Evolutionary conservation across 352 stramenopile genomes (phyloP).

Genomic region (Phytophthora megakarya): DNA sequence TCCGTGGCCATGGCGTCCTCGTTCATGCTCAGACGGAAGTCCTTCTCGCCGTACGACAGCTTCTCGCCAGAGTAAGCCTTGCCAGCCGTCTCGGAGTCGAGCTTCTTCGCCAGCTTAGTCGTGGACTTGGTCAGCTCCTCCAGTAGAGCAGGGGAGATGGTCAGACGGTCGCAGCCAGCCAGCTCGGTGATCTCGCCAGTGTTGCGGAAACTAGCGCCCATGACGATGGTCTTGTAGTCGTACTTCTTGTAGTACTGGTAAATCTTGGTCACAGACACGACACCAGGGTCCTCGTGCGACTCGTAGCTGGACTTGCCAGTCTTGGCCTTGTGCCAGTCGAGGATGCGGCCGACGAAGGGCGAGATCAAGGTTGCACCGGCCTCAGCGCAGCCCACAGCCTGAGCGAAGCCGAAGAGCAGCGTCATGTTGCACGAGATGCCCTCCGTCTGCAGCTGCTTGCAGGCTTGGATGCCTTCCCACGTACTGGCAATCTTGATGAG

Average conservation of each 20-base stretch:
- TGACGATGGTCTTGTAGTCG: constrained; percentile 95
- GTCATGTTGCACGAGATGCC: constrained; percentile 99
- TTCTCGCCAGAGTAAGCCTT: constrained; percentile 80
- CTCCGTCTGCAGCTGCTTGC: constrained; percentile 95
- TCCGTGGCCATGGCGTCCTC: constrained; percentile 97
- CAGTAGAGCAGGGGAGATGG: constrained; percentile 96
- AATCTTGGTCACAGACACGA: constrained; percentile 96
- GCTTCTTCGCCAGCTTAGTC: constrained; percentile 76
- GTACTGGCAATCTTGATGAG: constrained; percentile 98
- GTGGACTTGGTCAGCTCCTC: constrained; percentile 90
- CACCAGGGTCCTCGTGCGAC: constrained; percentile 95
- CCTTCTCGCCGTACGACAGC: constrained; percentile 91
- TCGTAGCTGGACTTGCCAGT: constrained; percentile 92
- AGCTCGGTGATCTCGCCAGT: constrained; percentile 97
- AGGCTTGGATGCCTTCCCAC: constrained; percentile 98
- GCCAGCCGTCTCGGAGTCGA: constrained; percentile 77
- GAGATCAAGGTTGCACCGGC: constrained; percentile 96
- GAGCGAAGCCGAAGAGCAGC: constrained; percentile 97
- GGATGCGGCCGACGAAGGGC: constrained; percentile 96
- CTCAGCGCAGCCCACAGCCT: constrained; percentile 96
- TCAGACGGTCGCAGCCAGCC: constrained; percentile 97
- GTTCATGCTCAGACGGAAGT: constrained; percentile 98
- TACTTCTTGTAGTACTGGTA: constrained; percentile 99
- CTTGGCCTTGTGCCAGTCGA: constrained; percentile 98
- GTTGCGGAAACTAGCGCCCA: constrained; percentile 96